These are phyloP conservation scores for Fusarium falciforme DNA, from an alignment of 2,329 filamentous ascomycete species.

Conservation along the genomic window DNA sequence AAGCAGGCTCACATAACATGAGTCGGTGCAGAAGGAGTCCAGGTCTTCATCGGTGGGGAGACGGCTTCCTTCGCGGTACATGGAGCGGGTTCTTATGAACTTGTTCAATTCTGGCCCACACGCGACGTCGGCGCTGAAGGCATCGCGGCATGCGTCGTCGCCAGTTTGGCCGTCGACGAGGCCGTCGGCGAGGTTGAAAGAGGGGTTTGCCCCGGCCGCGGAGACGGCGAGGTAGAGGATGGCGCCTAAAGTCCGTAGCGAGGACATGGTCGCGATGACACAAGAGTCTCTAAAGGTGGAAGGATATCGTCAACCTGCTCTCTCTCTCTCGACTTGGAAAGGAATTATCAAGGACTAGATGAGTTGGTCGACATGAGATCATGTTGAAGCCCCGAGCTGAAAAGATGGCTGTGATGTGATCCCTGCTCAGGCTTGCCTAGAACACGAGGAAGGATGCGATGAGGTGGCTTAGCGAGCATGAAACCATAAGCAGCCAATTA, in stretches of 20 bases:
- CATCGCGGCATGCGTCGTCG: background rate
- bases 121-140: background rate
- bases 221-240: background rate
- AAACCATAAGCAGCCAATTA: background rate
- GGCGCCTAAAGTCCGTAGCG: background rate
- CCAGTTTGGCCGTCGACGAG: background rate
- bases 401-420: background rate
- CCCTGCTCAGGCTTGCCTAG: background rate
- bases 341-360: background rate
- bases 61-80: background rate
- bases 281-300: background rate
- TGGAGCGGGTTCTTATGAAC: background rate
- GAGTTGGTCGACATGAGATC: background rate
- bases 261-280: background rate
- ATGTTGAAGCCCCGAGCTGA: background rate
- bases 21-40: background rate
- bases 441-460: background rate
- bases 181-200: background rate
- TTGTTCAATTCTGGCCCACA: background rate
- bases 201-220: background rate
- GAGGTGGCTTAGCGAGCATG: background rate
- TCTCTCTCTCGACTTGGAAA: background rate
- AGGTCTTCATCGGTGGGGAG: background rate
- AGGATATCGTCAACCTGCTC: background rate
- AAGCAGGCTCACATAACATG: background rate